Evolutionary conservation across 2,329 filamentous ascomycete species (phyloP).

Genomic region (Alternaria sp.): DNA sequence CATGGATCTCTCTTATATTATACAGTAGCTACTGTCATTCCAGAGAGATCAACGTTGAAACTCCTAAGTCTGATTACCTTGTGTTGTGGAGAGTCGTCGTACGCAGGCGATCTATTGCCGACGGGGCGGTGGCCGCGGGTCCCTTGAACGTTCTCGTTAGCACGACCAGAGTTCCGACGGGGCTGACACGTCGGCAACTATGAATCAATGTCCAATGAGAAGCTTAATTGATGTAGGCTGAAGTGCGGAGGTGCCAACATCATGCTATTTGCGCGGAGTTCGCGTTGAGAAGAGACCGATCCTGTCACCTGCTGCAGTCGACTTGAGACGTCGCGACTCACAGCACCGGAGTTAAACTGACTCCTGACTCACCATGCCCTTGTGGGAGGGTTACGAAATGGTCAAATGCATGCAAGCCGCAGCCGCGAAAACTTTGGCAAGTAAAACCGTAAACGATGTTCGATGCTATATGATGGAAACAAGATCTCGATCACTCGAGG

Average conservation of each 20-base stretch:
- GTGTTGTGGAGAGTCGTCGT: too few relatives aligned
- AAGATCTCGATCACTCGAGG: background rate
- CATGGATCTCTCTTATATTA: background rate
- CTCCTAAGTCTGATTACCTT: too few relatives aligned
- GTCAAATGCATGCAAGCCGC: background rate
- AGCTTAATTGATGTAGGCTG: background rate
- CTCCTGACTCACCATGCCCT: background rate
- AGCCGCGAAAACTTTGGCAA: background rate
- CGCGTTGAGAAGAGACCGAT: background rate
- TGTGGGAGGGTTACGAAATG: background rate
- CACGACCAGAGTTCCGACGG: background rate
- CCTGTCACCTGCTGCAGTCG: background rate
- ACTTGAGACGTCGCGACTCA: background rate
- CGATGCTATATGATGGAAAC: background rate
- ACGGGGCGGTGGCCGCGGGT: too few relatives aligned
- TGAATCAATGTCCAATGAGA: background rate
- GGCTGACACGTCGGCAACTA: background rate
- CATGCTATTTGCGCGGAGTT: background rate
- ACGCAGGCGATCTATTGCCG: too few relatives aligned
- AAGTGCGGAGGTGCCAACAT: background rate
- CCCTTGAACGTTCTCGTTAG: too few relatives aligned
- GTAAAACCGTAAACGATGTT: background rate
- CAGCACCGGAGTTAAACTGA: background rate
- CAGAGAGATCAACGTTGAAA: too few relatives aligned
- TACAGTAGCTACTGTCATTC: too few relatives aligned